Evolutionary conservation across 1,284 basidiomycete genomes (phyloP), one percentile per base, ranked within the genome.

Genomic region (Volvariella volvacea): DNA sequence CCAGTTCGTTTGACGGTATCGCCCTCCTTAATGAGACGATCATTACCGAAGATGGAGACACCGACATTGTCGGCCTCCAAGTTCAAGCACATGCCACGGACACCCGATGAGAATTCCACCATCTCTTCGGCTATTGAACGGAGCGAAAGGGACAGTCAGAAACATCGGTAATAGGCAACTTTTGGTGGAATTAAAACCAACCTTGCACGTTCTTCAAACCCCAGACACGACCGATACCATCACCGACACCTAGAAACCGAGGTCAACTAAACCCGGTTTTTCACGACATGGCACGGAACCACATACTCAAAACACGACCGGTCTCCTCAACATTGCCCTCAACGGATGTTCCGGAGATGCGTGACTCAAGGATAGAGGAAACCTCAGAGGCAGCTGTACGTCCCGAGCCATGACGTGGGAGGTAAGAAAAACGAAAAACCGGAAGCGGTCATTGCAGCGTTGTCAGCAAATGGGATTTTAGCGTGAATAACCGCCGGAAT

Each of bases 21-120:
- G 63, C 94, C 95, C 74, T 98, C 95, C 82, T 94, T 94, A 82
- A 98, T 98, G 72, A 88, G 83, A 83, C 94, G 92, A 76, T 98
- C 95, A 73, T 92, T 95, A 89, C 95, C 95, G 78, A 99, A 98
- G 76, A 98, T 94, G 76, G 95, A 93, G 63, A 99, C 92, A 93
- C 95, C 95, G 76, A 98, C 94, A 64, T 97, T 95, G 88, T 98
- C 95, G 73, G 94, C 92, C 76, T 99, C 95, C 83, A 99, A 88
- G 88, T 99, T 99, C 69, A 99, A 76, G 72, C 91, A 94, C 93
- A 97, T 96, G 75, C 91, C 92, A 65, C 91, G 90, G 63, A 99
- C 84, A 76, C 95, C 95, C 47, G 95, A 98, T 48, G 94, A 92
- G 83, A 99, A 99, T 80, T 99, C 95, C 80, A 99, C 95, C 95